phyloP scores from a whole-genome alignment of 768 basidiomycete species.

The Agrocybe pediades region DNA sequence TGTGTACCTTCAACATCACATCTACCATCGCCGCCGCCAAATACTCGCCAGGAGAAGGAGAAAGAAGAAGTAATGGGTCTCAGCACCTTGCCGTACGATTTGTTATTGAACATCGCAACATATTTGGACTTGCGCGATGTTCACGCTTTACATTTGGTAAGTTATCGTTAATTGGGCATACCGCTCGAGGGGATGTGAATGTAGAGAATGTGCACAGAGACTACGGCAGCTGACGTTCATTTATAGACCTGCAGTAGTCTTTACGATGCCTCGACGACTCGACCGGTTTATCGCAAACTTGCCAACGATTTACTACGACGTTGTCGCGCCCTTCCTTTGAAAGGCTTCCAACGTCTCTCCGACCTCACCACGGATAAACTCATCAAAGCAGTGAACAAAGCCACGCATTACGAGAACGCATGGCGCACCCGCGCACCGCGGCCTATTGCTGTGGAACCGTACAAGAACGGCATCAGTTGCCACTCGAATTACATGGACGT shows the following conservation, averaged over 20 bases:
- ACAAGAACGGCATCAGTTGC: constrained; percentile 28
- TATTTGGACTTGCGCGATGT: constrained; percentile 65
- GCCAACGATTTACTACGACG: constrained; percentile 62
- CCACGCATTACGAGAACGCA: constrained; percentile 58
- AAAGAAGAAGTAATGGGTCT: constrained; percentile 30
- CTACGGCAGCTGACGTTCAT: background rate
- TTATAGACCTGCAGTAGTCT: constrained; percentile 63
- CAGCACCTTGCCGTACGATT: constrained; percentile 63
- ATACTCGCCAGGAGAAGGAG: background rate
- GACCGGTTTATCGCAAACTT: constrained; percentile 68
- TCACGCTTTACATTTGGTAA: constrained; percentile 61
- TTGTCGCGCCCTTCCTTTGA: constrained; percentile 68
- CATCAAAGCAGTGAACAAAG: constrained; percentile 63
- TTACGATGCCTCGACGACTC: constrained; percentile 60
- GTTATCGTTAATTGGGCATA: constrained; percentile 25
- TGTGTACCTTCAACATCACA: background rate
- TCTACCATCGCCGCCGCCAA: background rate
- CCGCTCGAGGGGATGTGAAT: too few relatives aligned
- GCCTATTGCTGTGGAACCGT: constrained; percentile 39
- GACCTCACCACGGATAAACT: constrained; percentile 67
- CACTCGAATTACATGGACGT: constrained; percentile 43
- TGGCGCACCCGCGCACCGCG: constrained; percentile 63
- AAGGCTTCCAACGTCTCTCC: constrained; percentile 67
- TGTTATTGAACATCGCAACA: constrained; percentile 66
- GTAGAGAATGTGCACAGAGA: background rate